Base-by-base conservation (phyloP, 2,329 filamentous ascomycete species). In the Hirsutella minnesotensis region DNA sequence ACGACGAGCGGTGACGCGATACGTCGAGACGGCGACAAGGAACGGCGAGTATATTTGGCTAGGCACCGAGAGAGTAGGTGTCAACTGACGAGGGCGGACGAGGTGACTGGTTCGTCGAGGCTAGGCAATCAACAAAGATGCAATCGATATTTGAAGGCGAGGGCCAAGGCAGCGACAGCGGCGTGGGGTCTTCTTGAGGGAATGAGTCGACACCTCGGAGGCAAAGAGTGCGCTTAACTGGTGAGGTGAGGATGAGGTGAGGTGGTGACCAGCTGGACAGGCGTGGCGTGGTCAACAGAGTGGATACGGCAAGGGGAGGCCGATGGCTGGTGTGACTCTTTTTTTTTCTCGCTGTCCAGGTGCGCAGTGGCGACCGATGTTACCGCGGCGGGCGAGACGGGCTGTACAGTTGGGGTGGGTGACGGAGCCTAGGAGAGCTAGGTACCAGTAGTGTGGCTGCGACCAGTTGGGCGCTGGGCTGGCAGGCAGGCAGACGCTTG, bases 301-400 rank as follows among this genome's bases (percentile, higher is more conserved):
- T 50, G 48, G 46, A 50, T 56, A 51, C 53, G 51, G 53, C 7
- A 27, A 27, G 24, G 49, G 45, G 49, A 50, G 46, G 48, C 50
- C 46, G 52, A 47, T 44, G 41, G 40, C 46, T 51, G 49, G 52
- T 63, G 59, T 63, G 60, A 63, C 60, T 63, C 60, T 54, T 60
- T 40, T 22, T 21, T 31, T 30, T 24, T 38, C 19, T 24, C 15
- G 21, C 38, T 16, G 3, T 31, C 24, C 24, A 27, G 24, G n/a
- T 8, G 51, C 54, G 44, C 53, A 55, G 61, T 56, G 60, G 61
- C 51, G 56, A 56, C 56, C 51, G 55, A 45, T 50, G 51, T 55
- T 53, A 55, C 54, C 53, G 56, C 51, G n/a, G 54, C 48, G 51
- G 51, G 48, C 50, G n/a, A 27, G 15, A n/a, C n/a, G 31, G 31